phyloP scores from a whole-genome alignment of 2,329 filamentous ascomycete genomes.

The Monilinia vaccinii-corymbosi region DNA sequence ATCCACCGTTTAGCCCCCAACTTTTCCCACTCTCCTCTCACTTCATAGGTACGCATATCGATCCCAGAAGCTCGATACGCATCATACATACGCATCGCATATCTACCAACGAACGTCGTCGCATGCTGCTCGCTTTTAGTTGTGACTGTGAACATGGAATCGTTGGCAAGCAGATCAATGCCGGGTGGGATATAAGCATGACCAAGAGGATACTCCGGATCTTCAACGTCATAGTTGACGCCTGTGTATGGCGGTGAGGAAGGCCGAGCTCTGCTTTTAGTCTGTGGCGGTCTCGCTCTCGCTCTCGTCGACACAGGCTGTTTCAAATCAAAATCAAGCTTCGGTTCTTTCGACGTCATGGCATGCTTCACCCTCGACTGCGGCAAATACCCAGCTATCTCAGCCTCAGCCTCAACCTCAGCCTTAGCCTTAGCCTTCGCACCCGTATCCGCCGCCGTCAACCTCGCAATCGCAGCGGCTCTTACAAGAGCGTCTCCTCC shows the following conservation, averaged over 20 bases:
- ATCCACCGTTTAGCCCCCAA: neutral
- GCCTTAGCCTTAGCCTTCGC: neutral
- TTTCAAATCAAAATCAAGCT: neutral
- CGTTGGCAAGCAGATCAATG: neutral
- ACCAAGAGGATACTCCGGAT: conserved; percentile 1
- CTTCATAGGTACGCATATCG: neutral
- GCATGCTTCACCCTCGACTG: neutral
- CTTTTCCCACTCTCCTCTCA: neutral
- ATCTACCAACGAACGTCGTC: neutral
- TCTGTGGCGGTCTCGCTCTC: neutral
- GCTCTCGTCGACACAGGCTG: no score
- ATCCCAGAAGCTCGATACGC: neutral
- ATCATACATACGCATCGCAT: neutral
- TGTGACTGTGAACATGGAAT: neutral
- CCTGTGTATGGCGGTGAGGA: neutral
- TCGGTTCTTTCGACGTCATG: neutral
- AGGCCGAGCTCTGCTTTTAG: neutral
- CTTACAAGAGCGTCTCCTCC: neutral
- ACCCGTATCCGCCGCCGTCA: no score
- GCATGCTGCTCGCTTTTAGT: neutral
- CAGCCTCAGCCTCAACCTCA: neutral
- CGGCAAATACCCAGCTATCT: neutral
- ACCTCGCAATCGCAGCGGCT: neutral
- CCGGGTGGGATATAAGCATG: neutral
- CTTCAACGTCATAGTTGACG: neutral